Evolutionary conservation across 2,329 filamentous ascomycete species (phyloP), one percentile per base, ranked within the genome.

Genomic region (Lasiodiplodia gonubiensis): DNA sequence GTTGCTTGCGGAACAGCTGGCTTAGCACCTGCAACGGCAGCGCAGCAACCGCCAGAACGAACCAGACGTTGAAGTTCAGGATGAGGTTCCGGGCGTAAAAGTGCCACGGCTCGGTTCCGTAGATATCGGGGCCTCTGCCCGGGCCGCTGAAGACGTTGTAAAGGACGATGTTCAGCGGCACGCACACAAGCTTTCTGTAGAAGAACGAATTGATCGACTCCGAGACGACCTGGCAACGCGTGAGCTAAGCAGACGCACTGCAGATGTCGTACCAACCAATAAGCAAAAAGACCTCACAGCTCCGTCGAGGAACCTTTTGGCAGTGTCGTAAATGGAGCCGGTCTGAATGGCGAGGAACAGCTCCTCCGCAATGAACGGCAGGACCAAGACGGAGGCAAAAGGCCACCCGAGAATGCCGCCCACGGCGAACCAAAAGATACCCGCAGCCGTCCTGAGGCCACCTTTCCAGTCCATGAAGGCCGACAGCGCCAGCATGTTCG

Each of bases 31-130:
- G 89, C 0, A 97, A 81, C 0, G 94, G 94, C 18, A 93, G 81
- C 0, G 91, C 88, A 5, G 87, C 76, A 55, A 97, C 78, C 0
- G 94, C 94, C 14, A 98, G 84, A 12, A 93, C 75, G 72, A 97
- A 94, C 93, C 94, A 98, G 55, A 97, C 80, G 76, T 98, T 97
- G 84, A 98, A 99, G 81, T 99, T 99, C 68, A 99, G 85, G 18
- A 90, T 82, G 52, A 99, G 82, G 74, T 99, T 99, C 73, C 92
- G 91, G 72, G 97, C 85, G 79, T 99, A 99, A 77, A 97, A 99
- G 64, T 94, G 90, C 95, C 94, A 98, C 1, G 94, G 92, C 79
- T 99, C 95, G 0, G 92, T 96, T 53, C 95, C 95, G 74, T 97
- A 99, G 42, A 99, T 91, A 66, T 97, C 88, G 0, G 95, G 95